These are phyloP conservation scores for Melastoma candidum DNA, from an alignment of 441 rosid species.

Conservation along the genomic window DNA sequence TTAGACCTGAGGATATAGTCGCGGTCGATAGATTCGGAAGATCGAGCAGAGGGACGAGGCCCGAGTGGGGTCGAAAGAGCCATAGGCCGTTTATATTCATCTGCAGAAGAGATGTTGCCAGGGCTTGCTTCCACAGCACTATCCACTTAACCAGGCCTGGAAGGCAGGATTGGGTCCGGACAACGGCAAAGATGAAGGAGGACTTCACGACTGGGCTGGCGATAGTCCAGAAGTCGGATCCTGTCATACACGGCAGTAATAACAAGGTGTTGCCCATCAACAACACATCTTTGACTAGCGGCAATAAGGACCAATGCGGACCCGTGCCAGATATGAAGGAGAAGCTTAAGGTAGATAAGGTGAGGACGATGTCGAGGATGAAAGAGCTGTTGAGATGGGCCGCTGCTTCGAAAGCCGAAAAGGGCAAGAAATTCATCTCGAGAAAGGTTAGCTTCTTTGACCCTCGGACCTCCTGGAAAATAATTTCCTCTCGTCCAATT, in stretches of 20 bases:
- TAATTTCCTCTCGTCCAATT: background rate
- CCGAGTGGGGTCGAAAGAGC: slow-evolving; percentile 11
- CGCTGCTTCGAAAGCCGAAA: slow-evolving; percentile 53
- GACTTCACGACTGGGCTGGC: slow-evolving; percentile 20
- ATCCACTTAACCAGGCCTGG: slow-evolving; percentile 29
- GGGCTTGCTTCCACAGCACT: slow-evolving; percentile 51
- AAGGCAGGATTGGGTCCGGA: slow-evolving; percentile 20
- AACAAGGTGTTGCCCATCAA: slow-evolving; percentile 39
- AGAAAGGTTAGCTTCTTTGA: slow-evolving; percentile 33
- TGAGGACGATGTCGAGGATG: slow-evolving; percentile 51
- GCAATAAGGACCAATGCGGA: slow-evolving; percentile 11
- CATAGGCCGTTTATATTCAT: slow-evolving; percentile 24
- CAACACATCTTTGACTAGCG: slow-evolving; percentile 17
- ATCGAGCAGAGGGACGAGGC: slow-evolving; percentile 15
- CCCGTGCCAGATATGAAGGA: slow-evolving; percentile 19
- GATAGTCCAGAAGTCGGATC: slow-evolving; percentile 22
- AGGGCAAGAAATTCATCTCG: slow-evolving; percentile 43
- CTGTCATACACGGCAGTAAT: slow-evolving; percentile 24
- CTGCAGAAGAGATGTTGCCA: slow-evolving; percentile 47
- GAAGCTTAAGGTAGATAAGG: slow-evolving; percentile 33
- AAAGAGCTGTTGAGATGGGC: slow-evolving; percentile 73
- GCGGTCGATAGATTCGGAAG: slow-evolving; percentile 7
- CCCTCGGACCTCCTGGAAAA: too few species aligned
- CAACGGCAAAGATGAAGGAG: slow-evolving; percentile 43
- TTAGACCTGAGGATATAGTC: slow-evolving; percentile 15